Percentiles rank a stretch among this genome's conserved stretches.
Evolutionary conservation across 2,329 filamentous ascomycete genomes (phyloP).

Genomic region (Aspergillus tamarii): DNA sequence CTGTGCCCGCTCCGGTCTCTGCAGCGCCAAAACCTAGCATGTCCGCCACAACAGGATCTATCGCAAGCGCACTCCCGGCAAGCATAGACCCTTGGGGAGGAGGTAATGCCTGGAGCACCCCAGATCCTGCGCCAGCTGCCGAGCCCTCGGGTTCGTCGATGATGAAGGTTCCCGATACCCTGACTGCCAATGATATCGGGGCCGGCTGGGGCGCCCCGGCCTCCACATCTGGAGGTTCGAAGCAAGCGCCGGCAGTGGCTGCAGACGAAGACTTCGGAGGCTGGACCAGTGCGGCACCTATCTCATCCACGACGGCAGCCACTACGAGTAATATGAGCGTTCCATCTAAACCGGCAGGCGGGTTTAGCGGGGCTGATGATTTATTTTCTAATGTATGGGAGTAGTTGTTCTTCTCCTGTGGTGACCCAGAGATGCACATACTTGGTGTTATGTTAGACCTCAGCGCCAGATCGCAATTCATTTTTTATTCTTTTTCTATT

Average conservation of each 20-base stretch:
- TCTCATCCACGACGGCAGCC: conserved; percentile 43
- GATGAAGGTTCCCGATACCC: conserved; percentile 49
- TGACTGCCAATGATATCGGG: conserved; percentile 64
- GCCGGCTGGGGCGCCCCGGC: conserved; percentile 63
- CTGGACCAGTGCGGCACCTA: conserved; percentile 77
- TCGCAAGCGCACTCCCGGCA: conserved; percentile 41
- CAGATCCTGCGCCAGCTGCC: conserved; percentile 59
- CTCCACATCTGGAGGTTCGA: conserved; percentile 30
- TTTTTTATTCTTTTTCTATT: neutral
- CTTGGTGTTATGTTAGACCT: conserved; percentile 21
- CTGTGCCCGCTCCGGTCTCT: conserved; percentile 46
- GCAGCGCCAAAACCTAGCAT: conserved; percentile 46
- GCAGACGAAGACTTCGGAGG: conserved; percentile 96
- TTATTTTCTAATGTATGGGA: conserved; percentile 96
- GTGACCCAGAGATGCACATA: conserved; percentile 12
- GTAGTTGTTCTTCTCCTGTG: conserved; percentile 45
- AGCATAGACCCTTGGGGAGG: conserved; percentile 79
- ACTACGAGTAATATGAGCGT: conserved; percentile 42
- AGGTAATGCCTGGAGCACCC: conserved; percentile 77
- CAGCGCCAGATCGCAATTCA: conserved; percentile 14
- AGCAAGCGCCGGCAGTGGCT: conserved; percentile 66
- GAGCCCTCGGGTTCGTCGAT: conserved; percentile 38
- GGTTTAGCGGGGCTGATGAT: conserved; percentile 71
- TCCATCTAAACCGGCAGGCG: conserved; percentile 59
- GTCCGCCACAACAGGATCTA: conserved; percentile 46